Evolutionary conservation across 1,284 basidiomycete species (phyloP).

Genomic region (Sutorius eximius): DNA sequence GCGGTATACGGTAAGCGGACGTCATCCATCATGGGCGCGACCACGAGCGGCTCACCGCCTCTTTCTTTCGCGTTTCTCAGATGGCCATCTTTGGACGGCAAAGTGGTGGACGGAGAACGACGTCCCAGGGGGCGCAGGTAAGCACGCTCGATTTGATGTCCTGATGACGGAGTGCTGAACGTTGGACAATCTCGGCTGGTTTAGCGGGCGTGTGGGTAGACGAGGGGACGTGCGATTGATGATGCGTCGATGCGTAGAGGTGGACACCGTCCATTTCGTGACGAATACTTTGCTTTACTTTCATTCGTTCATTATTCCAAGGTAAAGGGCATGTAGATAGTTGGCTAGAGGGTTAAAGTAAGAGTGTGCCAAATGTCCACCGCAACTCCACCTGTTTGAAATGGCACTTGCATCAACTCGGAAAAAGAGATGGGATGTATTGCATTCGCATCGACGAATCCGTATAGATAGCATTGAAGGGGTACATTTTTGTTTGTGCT

Average conservation of each 20-base stretch:
- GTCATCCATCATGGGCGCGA: not conserved
- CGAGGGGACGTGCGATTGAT: slow-evolving; percentile 38
- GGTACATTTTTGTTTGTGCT: slow-evolving; percentile 3
- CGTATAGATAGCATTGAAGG: not conserved
- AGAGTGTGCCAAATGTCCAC: too few relatives aligned
- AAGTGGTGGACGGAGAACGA: slow-evolving; percentile 57
- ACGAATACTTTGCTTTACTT: too few relatives aligned
- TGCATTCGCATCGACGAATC: not conserved
- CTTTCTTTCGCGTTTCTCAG: not conserved
- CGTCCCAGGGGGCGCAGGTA: slow-evolving; percentile 43
- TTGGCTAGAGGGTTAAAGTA: too few relatives aligned
- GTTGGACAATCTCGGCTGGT: slow-evolving; percentile 4
- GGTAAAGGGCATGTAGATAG: too few relatives aligned
- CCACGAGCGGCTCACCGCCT: not conserved
- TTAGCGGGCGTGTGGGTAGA: slow-evolving; percentile 41
- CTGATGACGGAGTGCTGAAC: too few relatives aligned
- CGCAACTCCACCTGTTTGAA: not conserved
- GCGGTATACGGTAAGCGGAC: slow-evolving; percentile 46
- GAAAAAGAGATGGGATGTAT: not conserved
- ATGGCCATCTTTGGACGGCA: slow-evolving; percentile 53
- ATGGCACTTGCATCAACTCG: not conserved
- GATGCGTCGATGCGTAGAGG: not conserved
- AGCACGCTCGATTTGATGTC: not conserved
- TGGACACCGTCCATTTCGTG: not conserved
- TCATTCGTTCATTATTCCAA: too few relatives aligned